phyloP scores from a whole-genome alignment of 78 protist species.

The Dictyostelium brefeldianum region DNA sequence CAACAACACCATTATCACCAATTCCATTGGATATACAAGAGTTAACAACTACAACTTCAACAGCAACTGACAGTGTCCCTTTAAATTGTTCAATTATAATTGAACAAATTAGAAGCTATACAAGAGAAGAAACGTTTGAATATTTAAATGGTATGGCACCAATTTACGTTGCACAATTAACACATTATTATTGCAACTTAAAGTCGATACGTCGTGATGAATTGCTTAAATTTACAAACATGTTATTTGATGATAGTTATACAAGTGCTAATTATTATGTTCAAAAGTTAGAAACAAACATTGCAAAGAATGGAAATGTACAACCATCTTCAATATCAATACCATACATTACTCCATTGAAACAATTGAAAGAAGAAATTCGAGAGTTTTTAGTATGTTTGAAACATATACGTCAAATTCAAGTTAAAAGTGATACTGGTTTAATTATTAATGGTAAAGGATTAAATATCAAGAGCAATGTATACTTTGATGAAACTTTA shows the following conservation, averaged over 20 bases:
- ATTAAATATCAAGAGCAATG: not conserved
- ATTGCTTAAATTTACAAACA: not conserved
- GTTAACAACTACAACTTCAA: too few species aligned
- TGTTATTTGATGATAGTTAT: not conserved
- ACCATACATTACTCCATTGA: not conserved
- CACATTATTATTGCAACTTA: not conserved
- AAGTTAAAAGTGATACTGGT: too few species aligned
- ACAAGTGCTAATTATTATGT: not conserved
- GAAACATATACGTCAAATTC: not conserved
- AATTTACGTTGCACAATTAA: not conserved
- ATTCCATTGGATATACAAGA: too few species aligned
- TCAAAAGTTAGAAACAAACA: not conserved
- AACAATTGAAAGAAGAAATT: not conserved
- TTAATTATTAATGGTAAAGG: not conserved
- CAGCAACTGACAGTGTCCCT: too few species aligned
- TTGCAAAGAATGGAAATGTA: not conserved
- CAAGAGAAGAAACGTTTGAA: not conserved
- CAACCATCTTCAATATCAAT: not conserved
- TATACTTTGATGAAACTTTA: not conserved
- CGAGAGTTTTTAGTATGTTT: not conserved
- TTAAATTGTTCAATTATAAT: too few species aligned
- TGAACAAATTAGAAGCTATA: not conserved
- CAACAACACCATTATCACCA: too few species aligned
- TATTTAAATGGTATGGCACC: not conserved
- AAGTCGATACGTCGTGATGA: not conserved